These are phyloP conservation scores for Suhomyces chickasaworum DNA, from an alignment of 1,139 yeast species.

Conservation along the genomic window DNA sequence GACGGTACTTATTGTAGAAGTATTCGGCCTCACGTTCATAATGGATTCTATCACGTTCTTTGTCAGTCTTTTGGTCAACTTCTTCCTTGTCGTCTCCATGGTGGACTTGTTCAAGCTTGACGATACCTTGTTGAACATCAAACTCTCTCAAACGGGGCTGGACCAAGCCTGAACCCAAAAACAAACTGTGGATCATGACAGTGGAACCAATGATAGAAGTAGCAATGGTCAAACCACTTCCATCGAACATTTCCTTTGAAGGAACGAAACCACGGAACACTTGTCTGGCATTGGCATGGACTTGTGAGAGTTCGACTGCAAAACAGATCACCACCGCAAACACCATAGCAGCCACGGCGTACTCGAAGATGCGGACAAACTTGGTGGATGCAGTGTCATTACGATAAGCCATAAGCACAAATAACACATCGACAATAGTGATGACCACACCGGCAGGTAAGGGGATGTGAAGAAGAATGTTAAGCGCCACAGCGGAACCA, in stretches of 20 bases:
- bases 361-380: constrained; percentile 66
- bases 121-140: constrained; percentile 51
- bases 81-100: constrained; percentile 1
- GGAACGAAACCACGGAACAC: constrained; percentile 75
- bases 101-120: constrained; percentile 27
- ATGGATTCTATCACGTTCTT: constrained; percentile 16
- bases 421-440: constrained; percentile 70
- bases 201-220: constrained; percentile 82
- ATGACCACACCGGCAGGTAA: constrained; percentile 77
- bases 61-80: constrained; percentile 13
- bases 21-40: constrained; percentile 17
- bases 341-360: constrained; percentile 66
- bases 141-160: constrained; percentile 69
- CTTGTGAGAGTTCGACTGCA: constrained; percentile 62
- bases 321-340: constrained; percentile 71
- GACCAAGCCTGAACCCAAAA: constrained; percentile 73
- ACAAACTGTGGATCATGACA: constrained; percentile 80
- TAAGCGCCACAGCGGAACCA: constrained; percentile 83
- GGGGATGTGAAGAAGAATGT: constrained; percentile 67
- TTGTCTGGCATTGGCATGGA: constrained; percentile 50
- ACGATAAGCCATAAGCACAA: constrained; percentile 72
- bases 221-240: constrained; percentile 69
- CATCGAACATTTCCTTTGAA: constrained; percentile 59
- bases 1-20: constrained; percentile 50
- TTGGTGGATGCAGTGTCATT: constrained; percentile 67